These are phyloP conservation scores for Cryptococcus sp. DNA, from an alignment of 1,284 basidiomycete species.

Conservation along the genomic window DNA sequence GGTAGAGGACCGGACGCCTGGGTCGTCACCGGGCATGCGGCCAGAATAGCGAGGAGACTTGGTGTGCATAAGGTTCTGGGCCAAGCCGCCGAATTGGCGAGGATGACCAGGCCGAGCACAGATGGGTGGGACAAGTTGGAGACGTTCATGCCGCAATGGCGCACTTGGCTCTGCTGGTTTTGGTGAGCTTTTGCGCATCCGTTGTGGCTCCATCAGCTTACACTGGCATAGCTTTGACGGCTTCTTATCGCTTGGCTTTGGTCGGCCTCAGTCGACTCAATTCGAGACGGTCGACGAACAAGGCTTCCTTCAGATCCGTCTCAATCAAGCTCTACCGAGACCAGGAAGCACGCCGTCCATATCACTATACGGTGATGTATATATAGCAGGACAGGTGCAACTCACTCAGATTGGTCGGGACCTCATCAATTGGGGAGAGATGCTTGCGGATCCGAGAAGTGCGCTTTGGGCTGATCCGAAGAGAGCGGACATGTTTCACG, in stretches of 20 bases:
- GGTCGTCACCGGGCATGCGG: constrained; percentile 43
- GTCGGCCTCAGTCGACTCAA: constrained; percentile 34
- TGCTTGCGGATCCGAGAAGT: constrained; percentile 25
- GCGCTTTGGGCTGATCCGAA: constrained; percentile 25
- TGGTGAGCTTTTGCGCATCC: constrained; percentile 1
- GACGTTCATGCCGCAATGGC: constrained; percentile 35
- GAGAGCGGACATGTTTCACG: constrained; percentile 18
- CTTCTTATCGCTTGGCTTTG: constrained; percentile 37
- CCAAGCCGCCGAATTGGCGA: constrained; percentile 25
- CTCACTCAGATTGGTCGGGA: constrained; percentile 41
- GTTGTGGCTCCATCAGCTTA: not conserved
- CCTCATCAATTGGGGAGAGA: constrained; percentile 34
- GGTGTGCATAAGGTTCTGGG: constrained; percentile 33
- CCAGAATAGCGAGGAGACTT: constrained; percentile 29
- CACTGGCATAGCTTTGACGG: constrained; percentile 29
- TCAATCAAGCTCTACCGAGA: constrained; percentile 23
- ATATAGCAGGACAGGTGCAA: constrained; percentile 37
- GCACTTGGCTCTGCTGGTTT: constrained; percentile 39
- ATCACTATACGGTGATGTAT: constrained; percentile 38
- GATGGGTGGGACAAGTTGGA: constrained; percentile 31
- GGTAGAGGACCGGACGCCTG: constrained; percentile 42
- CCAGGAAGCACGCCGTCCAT: constrained; percentile 26
- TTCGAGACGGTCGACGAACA: constrained; percentile 33
- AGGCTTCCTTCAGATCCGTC: constrained; percentile 28
- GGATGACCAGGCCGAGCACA: constrained; percentile 20